phyloP scores from a whole-genome alignment of 2,329 filamentous ascomycete species.

The Chaetomium sp. region DNA sequence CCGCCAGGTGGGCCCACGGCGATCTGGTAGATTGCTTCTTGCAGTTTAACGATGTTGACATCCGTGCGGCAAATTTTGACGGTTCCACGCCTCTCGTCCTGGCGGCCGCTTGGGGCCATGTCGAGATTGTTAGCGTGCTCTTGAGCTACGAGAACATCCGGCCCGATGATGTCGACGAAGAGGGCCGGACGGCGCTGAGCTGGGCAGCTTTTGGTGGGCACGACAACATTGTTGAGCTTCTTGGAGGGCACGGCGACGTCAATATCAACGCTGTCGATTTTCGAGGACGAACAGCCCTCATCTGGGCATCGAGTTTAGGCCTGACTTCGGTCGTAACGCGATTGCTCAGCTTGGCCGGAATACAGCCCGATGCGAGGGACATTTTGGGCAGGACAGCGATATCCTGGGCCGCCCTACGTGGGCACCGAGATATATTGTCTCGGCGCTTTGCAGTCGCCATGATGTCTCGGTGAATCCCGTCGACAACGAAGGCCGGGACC shows the following conservation, averaged over 20 bases:
- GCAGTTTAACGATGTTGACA: background rate
- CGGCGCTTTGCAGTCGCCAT: background rate
- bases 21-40: background rate
- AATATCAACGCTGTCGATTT: background rate
- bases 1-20: background rate
- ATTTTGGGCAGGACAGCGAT: background rate
- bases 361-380: background rate
- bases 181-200: background rate
- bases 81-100: background rate
- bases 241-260: background rate
- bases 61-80: background rate
- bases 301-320: background rate
- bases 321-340: background rate
- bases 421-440: background rate
- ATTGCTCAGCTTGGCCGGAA: background rate
- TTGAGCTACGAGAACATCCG: background rate
- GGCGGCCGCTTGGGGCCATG: background rate
- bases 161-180: background rate
- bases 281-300: background rate
- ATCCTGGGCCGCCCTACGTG: background rate
- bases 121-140: background rate
- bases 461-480: background rate
- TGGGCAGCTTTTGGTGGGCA: background rate
- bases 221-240: background rate
- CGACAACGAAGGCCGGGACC: background rate